Evolutionary conservation across 805 yeast genomes (phyloP), one percentile per base, ranked within the genome.

Genomic region (Ogataea methanolica): DNA sequence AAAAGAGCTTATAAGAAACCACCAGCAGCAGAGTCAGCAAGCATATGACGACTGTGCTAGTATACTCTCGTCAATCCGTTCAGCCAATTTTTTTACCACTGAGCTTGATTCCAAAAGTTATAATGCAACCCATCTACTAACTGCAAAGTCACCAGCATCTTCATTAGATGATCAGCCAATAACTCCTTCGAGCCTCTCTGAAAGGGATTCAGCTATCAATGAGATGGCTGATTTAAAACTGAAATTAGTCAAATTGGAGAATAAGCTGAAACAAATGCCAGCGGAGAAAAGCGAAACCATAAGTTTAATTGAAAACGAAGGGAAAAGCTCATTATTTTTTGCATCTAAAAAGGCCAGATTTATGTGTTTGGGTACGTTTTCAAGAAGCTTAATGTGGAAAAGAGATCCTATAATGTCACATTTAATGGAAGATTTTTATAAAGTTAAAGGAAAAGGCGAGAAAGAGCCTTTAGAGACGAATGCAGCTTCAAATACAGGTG

Each of bases 271-370:
- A 7, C 17, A 15, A 2, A 14, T 19, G 6, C 21, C 36, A 9
- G 45, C 53, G 6, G 41, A 37, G 7, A 15, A 12, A 5, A 23
- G 8, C 6, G 54, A 51, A 12, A 45, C 49, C 1, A 37, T 56
- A 26, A 48, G 50, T 31, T 45, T 53, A 5, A 41, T 53, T 16
- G 35, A 41, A 12, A 49, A 45, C 19, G 17, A 43, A 14, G 44
- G 47, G 6, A 34, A 45, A n/a, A 45, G 47, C 39, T 34, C 48
- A 12, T 35, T 48, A 9, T 31, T 54, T 17, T 54, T 51, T 38
- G 45, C 48, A 16, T 51, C 59, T 15, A 57, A 55, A 46, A 50
- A 54, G 23, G 50, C 44, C 23, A 40, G 59, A 8, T 51, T 57
- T n/a, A 31, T 47, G 42, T 52, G 53, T 31, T 19, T 46, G 1